Base-by-base conservation (phyloP, 2,329 filamentous ascomycete species). In the Daldinia eschscholtzii region DNA sequence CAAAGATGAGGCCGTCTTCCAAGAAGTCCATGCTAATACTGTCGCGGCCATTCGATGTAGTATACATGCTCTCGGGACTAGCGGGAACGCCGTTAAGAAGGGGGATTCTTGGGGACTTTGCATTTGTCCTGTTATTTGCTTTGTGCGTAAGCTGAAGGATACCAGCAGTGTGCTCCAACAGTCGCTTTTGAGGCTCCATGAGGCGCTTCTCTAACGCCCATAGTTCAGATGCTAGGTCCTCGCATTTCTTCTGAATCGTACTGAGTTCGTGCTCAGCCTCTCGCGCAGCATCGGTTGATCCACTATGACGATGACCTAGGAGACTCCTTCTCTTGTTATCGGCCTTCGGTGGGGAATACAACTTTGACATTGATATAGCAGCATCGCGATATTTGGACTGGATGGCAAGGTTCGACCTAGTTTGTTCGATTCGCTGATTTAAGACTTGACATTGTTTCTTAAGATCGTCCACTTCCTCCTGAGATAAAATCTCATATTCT, bases 371-470 rank as follows among this genome's bases (percentile, higher is more conserved):
- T 44, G 94, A 97, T 71, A 91, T 88, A 10, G 96, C 93, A 0
- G 96, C 96, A 85, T 98, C 95, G 74, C 94, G 92, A 75, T 98
- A 93, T 83, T 98, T 99, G 61, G 90, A 92, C 80, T 99, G 96
- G 52, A 98, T 89, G 35, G 91, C 90, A 41, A 99, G 86, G 80
- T 95, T 97, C 67, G 93, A 88, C 72, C 91, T 89, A 20, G 93
- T 90, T 41, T 93, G 91, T 70, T 95, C 92, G 72, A 97, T 90
- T n/a, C 93, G 91, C 76, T 90, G 88, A 28, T 87, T 85, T 57
- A 98, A 81, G 39, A 89, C 84, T 65, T 89, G 87, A 70, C 91
- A 88, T 83, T 97, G 93, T 79, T 94, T 97, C 85, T 98, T 99
- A 75, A 98, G 82, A 53, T 89, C 87, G 72, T 98, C 96, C 33